These are phyloP conservation scores for Aegle marmelos DNA, from an alignment of 345 rosid genomes.

Conservation along the genomic window DNA sequence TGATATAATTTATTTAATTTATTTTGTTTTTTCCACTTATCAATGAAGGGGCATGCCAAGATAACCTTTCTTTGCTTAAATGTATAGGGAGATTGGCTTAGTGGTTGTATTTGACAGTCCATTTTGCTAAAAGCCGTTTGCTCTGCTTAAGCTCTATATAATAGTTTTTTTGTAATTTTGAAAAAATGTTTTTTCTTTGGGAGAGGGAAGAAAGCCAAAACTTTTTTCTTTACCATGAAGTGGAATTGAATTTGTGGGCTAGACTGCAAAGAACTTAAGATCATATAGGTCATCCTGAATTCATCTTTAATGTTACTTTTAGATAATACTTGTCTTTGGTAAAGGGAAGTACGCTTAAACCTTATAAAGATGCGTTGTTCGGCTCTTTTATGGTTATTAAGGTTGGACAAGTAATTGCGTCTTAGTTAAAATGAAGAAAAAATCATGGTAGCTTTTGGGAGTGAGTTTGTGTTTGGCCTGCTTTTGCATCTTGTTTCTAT, in stretches of 20 bases:
- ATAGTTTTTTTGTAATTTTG: neutral
- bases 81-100: neutral
- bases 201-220: neutral
- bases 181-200: neutral
- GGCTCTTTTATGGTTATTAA: neutral
- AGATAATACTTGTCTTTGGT: neutral
- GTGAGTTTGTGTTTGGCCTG: neutral
- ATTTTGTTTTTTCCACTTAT: neutral
- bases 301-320: neutral
- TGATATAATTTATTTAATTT: neutral
- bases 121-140: neutral
- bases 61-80: neutral
- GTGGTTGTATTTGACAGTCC: neutral
- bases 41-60: too few relatives aligned
- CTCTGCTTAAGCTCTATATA: neutral
- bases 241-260: neutral
- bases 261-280: neutral
- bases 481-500: neutral
- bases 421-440: neutral
- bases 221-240: neutral
- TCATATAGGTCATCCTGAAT: neutral
- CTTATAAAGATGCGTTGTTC: neutral
- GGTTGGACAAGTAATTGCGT: neutral
- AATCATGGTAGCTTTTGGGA: neutral
- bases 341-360: neutral